Base-by-base conservation (phyloP, 225 moss, liverwort and hornwort species). In the Climacium dendroides region DNA sequence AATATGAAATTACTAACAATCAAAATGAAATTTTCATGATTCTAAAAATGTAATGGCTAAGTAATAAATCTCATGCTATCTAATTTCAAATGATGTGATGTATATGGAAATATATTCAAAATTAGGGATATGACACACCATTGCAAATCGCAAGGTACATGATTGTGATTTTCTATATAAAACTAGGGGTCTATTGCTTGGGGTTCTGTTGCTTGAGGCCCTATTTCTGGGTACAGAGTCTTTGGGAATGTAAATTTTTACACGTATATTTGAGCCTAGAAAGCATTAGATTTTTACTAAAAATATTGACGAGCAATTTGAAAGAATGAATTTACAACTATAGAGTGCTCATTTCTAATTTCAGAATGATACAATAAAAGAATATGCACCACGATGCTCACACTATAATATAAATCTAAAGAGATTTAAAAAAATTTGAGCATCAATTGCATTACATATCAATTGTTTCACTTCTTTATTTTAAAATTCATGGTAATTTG, bases 201-300 rank as follows among this genome's bases (percentile, higher is more conserved):
- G 66, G 12, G 6, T 12, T n/a, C 2, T 0, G 3, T 6, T 35
- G 19, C 11, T 66, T 20, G n/a, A n/a, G n/a, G 10, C 10, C 19
- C 0, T 65, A 5, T 65, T 65, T 65, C 6, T 0, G 5, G 18
- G 3, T 65, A 0, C 0, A 0, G 6, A n/a, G 20, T 3, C 11
- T 6, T n/a, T 65, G 4, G 4, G 4, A 3, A 11, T n/a, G n/a
- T 3, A 0, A 11, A 64, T 64, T 34, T 35, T 32, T 5, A 6
- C 10, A 18, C 1, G 0, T 0, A 6, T 35, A 65, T 35, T 35
- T 3, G 6, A 65, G 19, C 19, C 6, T 0, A 0, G 3, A 35
- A 35, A 19, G 6, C 10, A 19, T 10, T 35, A 35, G 35, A 11
- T 35, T 65, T 35, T 5, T 18, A 35, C 11, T 65, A 9, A 1